Evolutionary conservation across 2,329 filamentous ascomycete genomes (phyloP).

Genomic region (Curvularia sp.): DNA sequence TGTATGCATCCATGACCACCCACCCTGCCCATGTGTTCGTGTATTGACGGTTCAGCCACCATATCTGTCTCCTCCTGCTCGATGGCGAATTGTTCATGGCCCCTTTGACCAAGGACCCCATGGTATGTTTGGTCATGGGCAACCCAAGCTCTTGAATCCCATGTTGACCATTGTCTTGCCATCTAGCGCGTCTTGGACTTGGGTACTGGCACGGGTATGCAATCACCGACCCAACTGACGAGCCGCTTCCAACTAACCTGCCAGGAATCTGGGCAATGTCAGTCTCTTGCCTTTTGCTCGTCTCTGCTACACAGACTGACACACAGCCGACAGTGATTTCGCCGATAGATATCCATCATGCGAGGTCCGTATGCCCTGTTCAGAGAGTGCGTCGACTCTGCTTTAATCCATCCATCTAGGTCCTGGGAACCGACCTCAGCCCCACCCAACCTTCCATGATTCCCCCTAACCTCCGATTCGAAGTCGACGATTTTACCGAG

Average conservation of each 20-base stretch:
- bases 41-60: conserved; percentile 30
- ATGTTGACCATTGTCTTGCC: neutral
- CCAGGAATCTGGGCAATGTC: conserved; percentile 53
- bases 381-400: neutral
- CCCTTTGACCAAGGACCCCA: conserved; percentile 31
- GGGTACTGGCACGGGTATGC: conserved; percentile 49
- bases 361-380: conserved; percentile 20
- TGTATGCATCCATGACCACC: conserved; percentile 23
- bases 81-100: conserved; percentile 34
- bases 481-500: conserved; percentile 44
- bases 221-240: neutral
- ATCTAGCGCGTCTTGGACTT: conserved; percentile 49
- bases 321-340: conserved; percentile 39
- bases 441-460: conserved; percentile 50
- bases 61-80: conserved; percentile 36
- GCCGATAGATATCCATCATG: conserved; percentile 50
- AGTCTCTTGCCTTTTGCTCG: conserved; percentile 9
- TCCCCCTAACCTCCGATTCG: conserved; percentile 43
- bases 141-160: neutral
- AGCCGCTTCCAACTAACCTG: conserved; percentile 16
- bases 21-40: neutral
- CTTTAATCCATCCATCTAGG: conserved; percentile 27
- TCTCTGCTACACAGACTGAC: conserved; percentile 2
- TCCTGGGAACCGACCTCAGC: conserved; percentile 48
- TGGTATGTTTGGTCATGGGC: conserved; percentile 17